Conservation (phyloP, 1,284 basidiomycete genomes). For the Omphalotus olearius region DNA sequence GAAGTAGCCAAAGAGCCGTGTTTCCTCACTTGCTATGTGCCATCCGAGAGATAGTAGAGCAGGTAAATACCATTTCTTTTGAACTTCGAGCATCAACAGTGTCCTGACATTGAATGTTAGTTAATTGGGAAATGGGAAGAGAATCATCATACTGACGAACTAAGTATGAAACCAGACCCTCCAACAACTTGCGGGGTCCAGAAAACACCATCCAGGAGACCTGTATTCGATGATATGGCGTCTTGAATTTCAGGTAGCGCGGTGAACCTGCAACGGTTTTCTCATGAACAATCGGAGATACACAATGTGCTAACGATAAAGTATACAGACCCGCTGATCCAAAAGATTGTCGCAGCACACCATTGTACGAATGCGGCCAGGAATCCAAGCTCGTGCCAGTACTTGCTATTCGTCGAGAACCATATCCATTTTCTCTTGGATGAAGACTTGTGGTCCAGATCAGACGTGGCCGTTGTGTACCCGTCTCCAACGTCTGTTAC, state of each 20-base stretch:
- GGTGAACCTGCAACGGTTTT: slow-evolving; percentile 34
- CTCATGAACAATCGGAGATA: background rate
- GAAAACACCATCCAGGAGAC: slow-evolving; percentile 34
- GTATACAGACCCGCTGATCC: slow-evolving; percentile 30
- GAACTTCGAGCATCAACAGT: slow-evolving; percentile 53
- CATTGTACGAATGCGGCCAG: slow-evolving; percentile 47
- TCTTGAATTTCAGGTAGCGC: slow-evolving; percentile 40
- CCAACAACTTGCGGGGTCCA: slow-evolving; percentile 59
- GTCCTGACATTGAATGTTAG: slow-evolving; percentile 21
- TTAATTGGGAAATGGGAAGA: background rate
- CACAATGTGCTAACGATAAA: slow-evolving; percentile 11
- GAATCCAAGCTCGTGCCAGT: slow-evolving; percentile 53
- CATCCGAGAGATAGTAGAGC: slow-evolving; percentile 41
- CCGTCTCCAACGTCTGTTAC: background rate
- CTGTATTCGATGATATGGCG: slow-evolving; percentile 37
- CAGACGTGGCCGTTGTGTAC: background rate
- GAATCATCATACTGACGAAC: slow-evolving; percentile 24
- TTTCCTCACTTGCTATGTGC: slow-evolving; percentile 40
- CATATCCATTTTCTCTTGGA: slow-evolving; percentile 29
- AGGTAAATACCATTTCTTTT: slow-evolving; percentile 47
- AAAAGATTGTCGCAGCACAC: slow-evolving; percentile 52
- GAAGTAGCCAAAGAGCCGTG: background rate
- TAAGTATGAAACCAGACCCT: slow-evolving; percentile 51
- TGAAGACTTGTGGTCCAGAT: background rate
- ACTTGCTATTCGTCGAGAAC: slow-evolving; percentile 33